Conservation (phyloP, 345 rosid species). For the Syzygium aromaticum region DNA sequence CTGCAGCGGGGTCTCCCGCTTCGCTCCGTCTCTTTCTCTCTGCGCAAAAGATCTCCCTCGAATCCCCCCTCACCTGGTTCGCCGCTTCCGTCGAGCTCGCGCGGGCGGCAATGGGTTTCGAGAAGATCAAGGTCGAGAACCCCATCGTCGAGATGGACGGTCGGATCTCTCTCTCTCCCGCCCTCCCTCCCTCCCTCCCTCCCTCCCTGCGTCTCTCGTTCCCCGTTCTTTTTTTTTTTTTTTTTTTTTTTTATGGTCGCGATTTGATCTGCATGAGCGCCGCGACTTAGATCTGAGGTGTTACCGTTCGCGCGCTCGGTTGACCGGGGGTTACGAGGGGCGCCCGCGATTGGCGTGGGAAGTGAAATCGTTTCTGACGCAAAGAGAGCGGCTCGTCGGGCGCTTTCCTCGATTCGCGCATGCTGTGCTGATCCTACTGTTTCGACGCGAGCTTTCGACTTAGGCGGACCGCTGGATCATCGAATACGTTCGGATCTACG, state of each 20-base stretch:
- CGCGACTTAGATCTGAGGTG: background rate
- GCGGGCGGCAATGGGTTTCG: constrained; percentile 40
- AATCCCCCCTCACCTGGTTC: background rate
- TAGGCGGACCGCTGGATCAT: background rate
- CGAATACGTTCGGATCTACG: background rate
- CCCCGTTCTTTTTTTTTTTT: no score
- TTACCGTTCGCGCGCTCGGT: no score
- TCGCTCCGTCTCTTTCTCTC: background rate
- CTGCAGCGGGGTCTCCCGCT: background rate
- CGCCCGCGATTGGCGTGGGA: background rate
- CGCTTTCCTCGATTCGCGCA: background rate
- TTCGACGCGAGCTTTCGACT: background rate
- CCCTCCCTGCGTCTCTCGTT: background rate
- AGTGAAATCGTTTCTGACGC: background rate
- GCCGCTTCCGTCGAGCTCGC: background rate
- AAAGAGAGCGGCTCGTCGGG: background rate
- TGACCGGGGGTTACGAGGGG: no score
- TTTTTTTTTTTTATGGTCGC: background rate
- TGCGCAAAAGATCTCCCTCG: background rate
- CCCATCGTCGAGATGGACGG: constrained; percentile 99
- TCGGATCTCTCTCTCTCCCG: constrained; percentile 16
- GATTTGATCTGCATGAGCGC: background rate
- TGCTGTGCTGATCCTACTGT: background rate
- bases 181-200: background rate
- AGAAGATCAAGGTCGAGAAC: constrained; percentile 88